These are phyloP conservation scores for Circinella umbellata DNA, from an alignment of 371 early-diverging fungal species.

Conservation along the genomic window DNA sequence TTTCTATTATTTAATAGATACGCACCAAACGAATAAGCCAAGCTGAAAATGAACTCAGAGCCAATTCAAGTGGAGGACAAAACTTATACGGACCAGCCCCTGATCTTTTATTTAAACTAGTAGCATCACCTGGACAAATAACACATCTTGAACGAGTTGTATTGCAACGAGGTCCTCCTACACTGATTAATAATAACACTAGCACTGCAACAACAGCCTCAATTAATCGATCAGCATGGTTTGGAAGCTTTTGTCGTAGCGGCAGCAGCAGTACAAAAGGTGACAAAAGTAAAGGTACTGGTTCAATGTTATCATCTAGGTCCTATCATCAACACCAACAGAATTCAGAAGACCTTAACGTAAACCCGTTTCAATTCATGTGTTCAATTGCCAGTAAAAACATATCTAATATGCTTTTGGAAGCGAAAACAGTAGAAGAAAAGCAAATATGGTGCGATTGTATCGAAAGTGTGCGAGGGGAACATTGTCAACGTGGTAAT, in stretches of 20 bases:
- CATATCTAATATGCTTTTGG: slow-evolving; percentile 32
- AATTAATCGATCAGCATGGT: slow-evolving; percentile 13
- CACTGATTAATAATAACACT: too few relatives aligned
- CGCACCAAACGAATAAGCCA: background rate
- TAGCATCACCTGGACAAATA: slow-evolving; percentile 28
- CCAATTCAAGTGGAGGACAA: slow-evolving; percentile 4
- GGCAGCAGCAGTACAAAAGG: background rate
- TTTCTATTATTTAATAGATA: background rate
- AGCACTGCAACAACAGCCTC: too few relatives aligned
- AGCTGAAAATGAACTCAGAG: slow-evolving; percentile 4
- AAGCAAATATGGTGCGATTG: slow-evolving; percentile 36
- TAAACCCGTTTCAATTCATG: slow-evolving; percentile 36
- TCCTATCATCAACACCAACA: background rate
- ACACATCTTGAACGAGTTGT: slow-evolving; percentile 31
- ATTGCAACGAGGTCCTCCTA: background rate
- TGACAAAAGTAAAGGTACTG: too few relatives aligned
- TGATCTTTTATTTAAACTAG: slow-evolving; percentile 28
- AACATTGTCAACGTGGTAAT: slow-evolving; percentile 19
- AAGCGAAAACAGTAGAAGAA: slow-evolving; percentile 30
- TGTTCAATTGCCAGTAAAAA: slow-evolving; percentile 34
- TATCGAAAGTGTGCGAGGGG: slow-evolving; percentile 27
- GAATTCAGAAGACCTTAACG: background rate
- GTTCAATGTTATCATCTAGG: background rate
- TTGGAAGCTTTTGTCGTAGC: background rate
- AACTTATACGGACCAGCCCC: slow-evolving; percentile 25